Base-by-base conservation (phyloP, 1,139 yeast genomes). In the Sugiyamaella sp. region DNA sequence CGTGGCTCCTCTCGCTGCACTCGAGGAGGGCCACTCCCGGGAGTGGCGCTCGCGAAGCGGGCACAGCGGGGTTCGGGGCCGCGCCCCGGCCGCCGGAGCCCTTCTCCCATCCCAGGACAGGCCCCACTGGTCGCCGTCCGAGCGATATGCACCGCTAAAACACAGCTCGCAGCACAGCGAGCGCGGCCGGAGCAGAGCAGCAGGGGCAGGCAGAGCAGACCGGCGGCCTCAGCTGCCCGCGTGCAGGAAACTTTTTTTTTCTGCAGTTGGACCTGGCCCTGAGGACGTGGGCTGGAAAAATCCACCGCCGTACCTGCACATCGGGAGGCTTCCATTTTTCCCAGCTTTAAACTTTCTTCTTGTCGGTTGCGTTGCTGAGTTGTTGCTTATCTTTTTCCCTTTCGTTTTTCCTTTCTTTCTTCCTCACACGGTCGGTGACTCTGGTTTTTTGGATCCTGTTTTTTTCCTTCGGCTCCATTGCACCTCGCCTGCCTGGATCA, bases 241-340 rank as follows among this genome's bases (percentile, higher is more conserved):
- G 27, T 45, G 48, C 48, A 45, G 16, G n/a, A 14, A 20, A 21
- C n/a, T 25, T 46, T 46, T 37, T 35, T 21, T 37, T 14, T 29
- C 46, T 27, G 24, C 37, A 25, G 33, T 42, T 20, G 22, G 24
- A 21, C 21, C 20, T 14, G n/a, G 16, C 20, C 39, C 20, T 44
- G 6, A 38, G 6, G n/a, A 10, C n/a, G n/a, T n/a, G n/a, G n/a
- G 35, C 35, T 8, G 35, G 35, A 29, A 38, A 20, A 38, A 16
- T 29, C 46, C 19, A 41, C 33, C 41, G 48, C 48, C 48, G 48
- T 44, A 44, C 48, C 48, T 44, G 29, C 29, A 29, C 35, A 29
- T 29, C 35, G 35, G 35, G 35, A 29, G 35, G 14, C 14, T 8
- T 14, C 29, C 35, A 29, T 32, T 41, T 21, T 24, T 8, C 19